A percentile compares a stretch with the other conserved stretches of the same genome.
These are phyloP conservation scores for Tympanopsis confertula DNA, from an alignment of 2,329 filamentous ascomycete genomes.

Conservation along the genomic window DNA sequence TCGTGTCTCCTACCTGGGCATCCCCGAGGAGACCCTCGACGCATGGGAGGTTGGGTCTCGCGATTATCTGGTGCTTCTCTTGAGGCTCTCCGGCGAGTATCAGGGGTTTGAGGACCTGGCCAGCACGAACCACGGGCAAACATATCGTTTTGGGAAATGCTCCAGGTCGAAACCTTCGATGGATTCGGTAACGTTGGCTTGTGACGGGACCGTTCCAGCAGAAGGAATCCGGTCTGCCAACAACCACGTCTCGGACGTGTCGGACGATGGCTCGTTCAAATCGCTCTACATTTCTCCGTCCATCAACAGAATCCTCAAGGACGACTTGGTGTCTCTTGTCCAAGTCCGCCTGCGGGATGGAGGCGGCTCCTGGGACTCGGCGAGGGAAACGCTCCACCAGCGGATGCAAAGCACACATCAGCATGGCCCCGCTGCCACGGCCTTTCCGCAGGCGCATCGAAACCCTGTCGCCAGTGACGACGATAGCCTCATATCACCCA, in stretches of 20 bases:
- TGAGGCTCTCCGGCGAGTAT: slow-evolving; percentile 55
- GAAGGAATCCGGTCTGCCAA: slow-evolving; percentile 2
- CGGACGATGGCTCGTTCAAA: slow-evolving; percentile 14
- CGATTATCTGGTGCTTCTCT: slow-evolving; percentile 65
- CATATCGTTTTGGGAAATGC: slow-evolving; percentile 61
- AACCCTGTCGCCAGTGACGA: slow-evolving; percentile 2
- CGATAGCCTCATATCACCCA: slow-evolving; percentile 4
- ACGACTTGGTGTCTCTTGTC: too few relatives aligned
- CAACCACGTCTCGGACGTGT: background rate
- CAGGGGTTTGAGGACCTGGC: slow-evolving; percentile 40
- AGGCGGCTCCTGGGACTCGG: background rate
- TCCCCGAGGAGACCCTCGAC: slow-evolving; percentile 63
- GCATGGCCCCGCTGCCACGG: slow-evolving; percentile 11
- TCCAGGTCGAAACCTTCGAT: slow-evolving; percentile 60
- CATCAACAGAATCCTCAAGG: slow-evolving; percentile 2
- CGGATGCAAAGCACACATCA: slow-evolving; percentile 3
- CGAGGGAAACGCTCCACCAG: background rate
- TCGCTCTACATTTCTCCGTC: background rate
- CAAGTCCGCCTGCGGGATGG: too few relatives aligned
- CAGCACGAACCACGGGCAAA: slow-evolving; percentile 20
- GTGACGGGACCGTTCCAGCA: slow-evolving; percentile 23
- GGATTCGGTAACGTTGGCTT: slow-evolving; percentile 37
- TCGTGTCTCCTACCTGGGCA: slow-evolving; percentile 55
- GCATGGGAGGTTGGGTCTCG: slow-evolving; percentile 61
- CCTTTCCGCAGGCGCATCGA: background rate